Evolutionary conservation across 164 flowering plant genomes (phyloP), one percentile per base, ranked within the genome.

Genomic region (Saururus chinensis): DNA sequence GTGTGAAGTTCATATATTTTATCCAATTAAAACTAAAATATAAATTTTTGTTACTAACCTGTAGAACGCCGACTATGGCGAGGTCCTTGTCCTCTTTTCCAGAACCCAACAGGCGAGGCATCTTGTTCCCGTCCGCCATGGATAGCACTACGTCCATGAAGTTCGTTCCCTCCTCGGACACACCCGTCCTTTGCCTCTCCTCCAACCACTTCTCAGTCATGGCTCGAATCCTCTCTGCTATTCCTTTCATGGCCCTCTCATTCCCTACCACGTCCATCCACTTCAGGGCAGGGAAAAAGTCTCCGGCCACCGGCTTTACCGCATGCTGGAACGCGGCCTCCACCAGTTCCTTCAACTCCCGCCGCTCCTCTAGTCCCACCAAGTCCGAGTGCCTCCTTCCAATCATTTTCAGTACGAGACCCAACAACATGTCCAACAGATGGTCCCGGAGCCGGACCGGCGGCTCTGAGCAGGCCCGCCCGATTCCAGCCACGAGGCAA

Each of bases 271-370:
- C 3, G 41, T 71, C 75, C 30, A 66, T 41, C 70, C 75, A 66
- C 26, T 63, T 19, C 11, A 75, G 60, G 42, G 41, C 66, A 14
- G 75, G 78, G 19, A 75, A 1, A 5, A 62, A 54, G 25, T 75
- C 75, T 1, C 58, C 41, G 21, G 69, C 26, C 60, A 60, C 40
- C 60, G 65, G 68, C 41, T 45, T 5, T 7, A 75, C 74, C 9
- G 40, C 40, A 1, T 23, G 25, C 8, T 12, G 24, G 40, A 57
- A 57, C 16, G 19, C 59, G 2, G 19, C 6, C 24, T 23, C 40
- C 40, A 23, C 17, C 35, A 57, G 40, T 25, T 23, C 19, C 3
- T 14, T 24, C 40, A 23, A 35, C 59, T 57, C 40, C 12, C 40
- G 23, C 35, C 40, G 1, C 24, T n/a, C 25, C 57, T 54, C 57